A percentile compares a stretch with the other conserved stretches of the same genome.
Conservation (phyloP, 495 filamentous ascomycete species). For the Peziza echinospora region DNA sequence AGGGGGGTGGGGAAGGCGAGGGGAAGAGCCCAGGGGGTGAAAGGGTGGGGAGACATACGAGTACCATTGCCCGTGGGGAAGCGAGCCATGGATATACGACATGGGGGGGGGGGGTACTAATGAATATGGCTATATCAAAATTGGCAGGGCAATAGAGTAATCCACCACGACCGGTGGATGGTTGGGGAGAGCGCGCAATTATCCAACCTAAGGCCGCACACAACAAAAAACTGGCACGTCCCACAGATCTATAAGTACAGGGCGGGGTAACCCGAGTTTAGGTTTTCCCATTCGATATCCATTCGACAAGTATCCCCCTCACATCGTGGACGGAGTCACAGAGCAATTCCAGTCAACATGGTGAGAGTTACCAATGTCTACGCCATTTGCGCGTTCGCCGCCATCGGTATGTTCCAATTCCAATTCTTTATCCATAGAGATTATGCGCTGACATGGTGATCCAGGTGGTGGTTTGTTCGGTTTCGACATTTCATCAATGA, state of each 20-base stretch:
- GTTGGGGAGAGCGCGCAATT: too few species aligned
- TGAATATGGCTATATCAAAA: too few species aligned
- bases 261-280: background rate
- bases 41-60: too few species aligned
- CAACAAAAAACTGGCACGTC: too few species aligned
- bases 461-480: constrained; percentile 46
- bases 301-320: background rate
- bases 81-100: too few species aligned
- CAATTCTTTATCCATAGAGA: background rate
- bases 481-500: constrained; percentile 54
- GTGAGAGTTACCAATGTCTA: constrained; percentile 32
- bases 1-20: too few species aligned
- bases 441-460: constrained; percentile 6
- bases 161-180: too few species aligned
- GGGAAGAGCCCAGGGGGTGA: too few species aligned
- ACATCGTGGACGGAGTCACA: background rate
- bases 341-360: constrained; percentile 7
- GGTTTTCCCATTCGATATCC: background rate
- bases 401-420: constrained; percentile 30
- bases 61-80: too few species aligned
- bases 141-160: too few species aligned
- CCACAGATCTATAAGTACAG: background rate
- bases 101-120: too few species aligned
- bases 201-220: too few species aligned
- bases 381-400: constrained; percentile 40